phyloP scores from a whole-genome alignment of 129 eudicot genomes.

The Glebionis coronaria region DNA sequence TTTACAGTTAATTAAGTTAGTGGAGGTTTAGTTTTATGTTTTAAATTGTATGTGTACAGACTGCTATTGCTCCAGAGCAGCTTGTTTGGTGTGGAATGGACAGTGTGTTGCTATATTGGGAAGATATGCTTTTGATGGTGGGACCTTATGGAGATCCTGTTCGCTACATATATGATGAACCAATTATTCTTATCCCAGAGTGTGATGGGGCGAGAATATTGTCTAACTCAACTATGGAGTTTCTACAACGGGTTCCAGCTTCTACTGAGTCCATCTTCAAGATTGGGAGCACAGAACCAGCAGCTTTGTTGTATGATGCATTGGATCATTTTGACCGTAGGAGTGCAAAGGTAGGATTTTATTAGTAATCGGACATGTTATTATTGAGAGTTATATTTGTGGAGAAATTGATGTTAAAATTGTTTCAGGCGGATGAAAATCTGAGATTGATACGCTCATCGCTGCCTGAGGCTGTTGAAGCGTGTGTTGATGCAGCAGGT shows the following conservation, averaged over 20 bases:
- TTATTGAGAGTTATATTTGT: not conserved
- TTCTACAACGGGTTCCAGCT: slow-evolving; percentile 90
- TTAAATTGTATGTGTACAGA: slow-evolving; percentile 37
- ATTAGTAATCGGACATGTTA: not conserved
- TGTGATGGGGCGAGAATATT: slow-evolving; percentile 96
- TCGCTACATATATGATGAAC: slow-evolving; percentile 84
- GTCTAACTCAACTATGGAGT: slow-evolving; percentile 85
- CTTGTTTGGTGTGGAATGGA: slow-evolving; percentile 99
- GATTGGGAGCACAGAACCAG: slow-evolving; percentile 93
- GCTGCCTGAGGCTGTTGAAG: slow-evolving; percentile 95
- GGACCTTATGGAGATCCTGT: slow-evolving; percentile 89
- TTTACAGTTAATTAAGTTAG: too few relatives aligned
- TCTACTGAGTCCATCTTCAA: slow-evolving; percentile 86
- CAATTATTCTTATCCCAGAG: slow-evolving; percentile 82
- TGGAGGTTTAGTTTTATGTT: not conserved
- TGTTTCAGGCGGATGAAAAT: slow-evolving; percentile 92
- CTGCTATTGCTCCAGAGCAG: slow-evolving; percentile 94
- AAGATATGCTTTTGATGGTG: slow-evolving; percentile 96
- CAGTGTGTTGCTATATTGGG: slow-evolving; percentile 96
- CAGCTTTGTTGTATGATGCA: slow-evolving; percentile 94
- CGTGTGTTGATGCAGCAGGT: slow-evolving; percentile 97
- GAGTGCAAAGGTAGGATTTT: slow-evolving; percentile 79
- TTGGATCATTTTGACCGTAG: slow-evolving; percentile 94
- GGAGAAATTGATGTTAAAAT: slow-evolving; percentile 8
- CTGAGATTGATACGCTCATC: slow-evolving; percentile 82